Base-by-base conservation (phyloP, 495 filamentous ascomycete genomes). In the Xylaria bambusicola region DNA sequence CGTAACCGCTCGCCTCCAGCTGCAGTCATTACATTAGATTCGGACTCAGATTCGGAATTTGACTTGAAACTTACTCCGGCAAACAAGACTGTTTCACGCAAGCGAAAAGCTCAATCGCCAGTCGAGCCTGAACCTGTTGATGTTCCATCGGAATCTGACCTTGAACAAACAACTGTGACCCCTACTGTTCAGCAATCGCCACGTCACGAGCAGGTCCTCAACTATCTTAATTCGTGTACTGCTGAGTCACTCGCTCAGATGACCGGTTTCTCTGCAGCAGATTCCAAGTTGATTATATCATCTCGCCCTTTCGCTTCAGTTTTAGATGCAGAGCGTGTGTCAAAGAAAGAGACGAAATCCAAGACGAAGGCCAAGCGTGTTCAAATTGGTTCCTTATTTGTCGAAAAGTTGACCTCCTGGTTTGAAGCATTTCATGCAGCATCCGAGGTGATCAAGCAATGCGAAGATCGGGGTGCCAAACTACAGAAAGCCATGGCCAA, bases 141-240 rank as follows among this genome's bases (percentile, higher is more conserved):
- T 26, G 20, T 24, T 31, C 23, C n/a, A 2, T 61, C 58, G 44
- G 78, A 89, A 12, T 74, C 80, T 12, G 68, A 73, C 3, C 3
- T 48, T 62, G 27, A 64, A 63, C 13, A 73, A 77, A 41, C 66
- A 65, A 56, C 64, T 48, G 57, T 83, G 4, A 79, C 89, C 54
- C 88, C 88, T 0, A 85, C 91, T 35, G 42, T 27, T 55, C 15
- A 44, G 2, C 33, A 48, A 24, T 49, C 44, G 13, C 17, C 51
- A 15, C 29, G 50, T 10, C 41, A 54, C 5, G 31, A 44, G 1
- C 41, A 82, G 48, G 84, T 97, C 1, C 75, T 98, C 17, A 79
- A 84, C 0, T 96, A 91, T 69, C 84, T 98, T 73, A 98, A 98
- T 67, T 86, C 79, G 0, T 94, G 90, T 72, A 80, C 82, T 2